phyloP scores from a whole-genome alignment of 1,139 yeast genomes.

The Candida sp. region DNA sequence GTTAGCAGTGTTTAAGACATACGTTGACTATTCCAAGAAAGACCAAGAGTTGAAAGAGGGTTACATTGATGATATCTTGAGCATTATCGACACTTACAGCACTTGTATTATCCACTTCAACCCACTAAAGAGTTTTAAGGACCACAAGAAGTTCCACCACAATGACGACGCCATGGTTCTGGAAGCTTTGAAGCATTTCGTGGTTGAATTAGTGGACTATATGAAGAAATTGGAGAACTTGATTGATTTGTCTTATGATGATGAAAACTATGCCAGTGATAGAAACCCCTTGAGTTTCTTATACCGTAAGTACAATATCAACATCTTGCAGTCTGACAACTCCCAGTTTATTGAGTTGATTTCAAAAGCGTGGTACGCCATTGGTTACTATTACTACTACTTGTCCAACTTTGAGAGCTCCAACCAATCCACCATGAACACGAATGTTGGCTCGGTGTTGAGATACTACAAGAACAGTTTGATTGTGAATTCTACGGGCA shows the following conservation, averaged over 20 bases:
- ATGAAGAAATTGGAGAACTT: slow-evolving; percentile 25
- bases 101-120: slow-evolving; percentile 40
- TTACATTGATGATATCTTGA: slow-evolving; percentile 33
- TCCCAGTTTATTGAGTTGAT: slow-evolving; percentile 34
- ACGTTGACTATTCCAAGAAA: slow-evolving; percentile 34
- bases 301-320: slow-evolving; percentile 40
- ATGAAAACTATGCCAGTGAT: slow-evolving; percentile 20
- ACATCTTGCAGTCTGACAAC: slow-evolving; percentile 32
- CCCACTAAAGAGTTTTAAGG: slow-evolving; percentile 34
- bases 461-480: slow-evolving; percentile 38
- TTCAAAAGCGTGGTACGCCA: slow-evolving; percentile 43
- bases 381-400: slow-evolving; percentile 39
- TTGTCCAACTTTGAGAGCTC: slow-evolving; percentile 34
- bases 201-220: slow-evolving; percentile 25
- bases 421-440: slow-evolving; percentile 21
- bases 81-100: slow-evolving; percentile 41
- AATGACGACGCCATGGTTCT: slow-evolving; percentile 27
- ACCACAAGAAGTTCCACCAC: slow-evolving; percentile 29
- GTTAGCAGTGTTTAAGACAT: slow-evolving; percentile 45
- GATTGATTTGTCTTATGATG: slow-evolving; percentile 36
- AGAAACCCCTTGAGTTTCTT: slow-evolving; percentile 36
- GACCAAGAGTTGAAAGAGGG: slow-evolving; percentile 41
- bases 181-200: slow-evolving; percentile 21
- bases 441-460: slow-evolving; percentile 22
- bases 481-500: slow-evolving; percentile 45